Percentiles rank a stretch among this genome's conserved stretches.
These are phyloP conservation scores for Chaetomiaceae sp. DNA, from an alignment of 2,329 filamentous ascomycete species.

Conservation along the genomic window DNA sequence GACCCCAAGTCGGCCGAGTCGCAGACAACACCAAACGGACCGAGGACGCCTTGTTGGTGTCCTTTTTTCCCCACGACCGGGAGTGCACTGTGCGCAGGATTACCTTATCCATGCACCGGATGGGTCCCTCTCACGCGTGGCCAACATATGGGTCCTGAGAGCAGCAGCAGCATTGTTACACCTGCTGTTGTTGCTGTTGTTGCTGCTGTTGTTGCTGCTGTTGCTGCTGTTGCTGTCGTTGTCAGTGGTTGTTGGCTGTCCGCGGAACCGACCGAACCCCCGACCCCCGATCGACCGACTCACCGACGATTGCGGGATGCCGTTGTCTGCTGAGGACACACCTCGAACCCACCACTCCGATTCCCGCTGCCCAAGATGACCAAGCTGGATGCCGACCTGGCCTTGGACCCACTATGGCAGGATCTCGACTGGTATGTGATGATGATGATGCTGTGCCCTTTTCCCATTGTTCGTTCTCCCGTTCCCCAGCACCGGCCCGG, in stretches of 20 bases:
- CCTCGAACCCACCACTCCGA: slow-evolving; percentile 8
- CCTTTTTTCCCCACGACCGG: neutral
- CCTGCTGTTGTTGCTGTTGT: too few species aligned
- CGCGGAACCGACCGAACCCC: neutral
- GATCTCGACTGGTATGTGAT: slow-evolving; percentile 66
- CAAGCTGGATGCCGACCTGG: slow-evolving; percentile 41
- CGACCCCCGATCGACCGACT: too few species aligned
- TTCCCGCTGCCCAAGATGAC: slow-evolving; percentile 29
- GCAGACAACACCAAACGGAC: neutral
- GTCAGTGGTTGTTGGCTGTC: too few species aligned
- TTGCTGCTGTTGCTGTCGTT: too few species aligned
- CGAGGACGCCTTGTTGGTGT: neutral
- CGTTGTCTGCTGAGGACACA: slow-evolving; percentile 17
- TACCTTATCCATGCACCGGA: neutral
- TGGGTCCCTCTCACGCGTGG: neutral
- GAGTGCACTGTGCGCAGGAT: too few species aligned
- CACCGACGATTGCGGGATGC: slow-evolving; percentile 15
- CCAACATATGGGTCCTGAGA: neutral
- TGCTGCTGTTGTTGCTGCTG: neutral
- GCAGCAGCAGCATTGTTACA: slow-evolving; percentile 14
- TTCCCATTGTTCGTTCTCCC: too few species aligned
- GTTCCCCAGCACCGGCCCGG: too few species aligned
- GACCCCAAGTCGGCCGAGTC: neutral
- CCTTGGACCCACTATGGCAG: slow-evolving; percentile 62
- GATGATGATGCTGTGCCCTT: slow-evolving; percentile 28